Evolutionary conservation across 768 basidiomycete species (phyloP).

Genomic region (Pisolithus orientalis): DNA sequence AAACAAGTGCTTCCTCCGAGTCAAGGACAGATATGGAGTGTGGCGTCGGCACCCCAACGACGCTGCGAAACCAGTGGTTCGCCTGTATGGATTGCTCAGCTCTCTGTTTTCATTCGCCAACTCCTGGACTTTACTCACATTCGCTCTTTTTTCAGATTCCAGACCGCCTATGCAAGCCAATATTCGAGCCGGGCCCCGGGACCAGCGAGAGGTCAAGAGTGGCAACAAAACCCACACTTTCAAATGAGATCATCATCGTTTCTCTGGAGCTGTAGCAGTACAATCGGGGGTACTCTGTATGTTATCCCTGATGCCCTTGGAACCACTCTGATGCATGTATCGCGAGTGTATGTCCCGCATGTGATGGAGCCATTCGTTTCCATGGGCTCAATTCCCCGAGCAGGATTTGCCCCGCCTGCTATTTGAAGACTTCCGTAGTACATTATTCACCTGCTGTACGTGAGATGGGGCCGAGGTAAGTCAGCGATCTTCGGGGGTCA

Average conservation of each 20-base stretch:
- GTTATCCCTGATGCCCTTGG: neutral
- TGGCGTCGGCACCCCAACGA: neutral
- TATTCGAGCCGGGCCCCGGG: slow-evolving; percentile 62
- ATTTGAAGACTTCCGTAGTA: slow-evolving; percentile 8
- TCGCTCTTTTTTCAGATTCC: slow-evolving; percentile 23
- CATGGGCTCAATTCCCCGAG: slow-evolving; percentile 15
- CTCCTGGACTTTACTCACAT: slow-evolving; percentile 3
- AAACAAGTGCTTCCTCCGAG: neutral
- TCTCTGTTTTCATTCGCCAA: neutral
- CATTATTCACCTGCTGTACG: neutral
- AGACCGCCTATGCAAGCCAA: slow-evolving; percentile 40
- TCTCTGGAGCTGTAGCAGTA: slow-evolving; percentile 3
- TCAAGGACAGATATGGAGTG: neutral
- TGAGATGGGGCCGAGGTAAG: neutral
- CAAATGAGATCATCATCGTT: slow-evolving; percentile 33
- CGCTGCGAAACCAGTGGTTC: neutral
- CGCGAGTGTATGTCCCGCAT: slow-evolving; percentile 1
- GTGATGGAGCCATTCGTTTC: slow-evolving; percentile 6
- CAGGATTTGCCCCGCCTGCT: slow-evolving; percentile 13
- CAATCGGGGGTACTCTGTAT: neutral
- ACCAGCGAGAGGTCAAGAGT: slow-evolving; percentile 56
- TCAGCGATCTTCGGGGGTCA: neutral
- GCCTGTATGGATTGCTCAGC: neutral
- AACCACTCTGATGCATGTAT: neutral
- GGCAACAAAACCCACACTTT: slow-evolving; percentile 71